phyloP scores from a whole-genome alignment of 768 basidiomycete genomes.

The Chalciporus pseudorubinellus region DNA sequence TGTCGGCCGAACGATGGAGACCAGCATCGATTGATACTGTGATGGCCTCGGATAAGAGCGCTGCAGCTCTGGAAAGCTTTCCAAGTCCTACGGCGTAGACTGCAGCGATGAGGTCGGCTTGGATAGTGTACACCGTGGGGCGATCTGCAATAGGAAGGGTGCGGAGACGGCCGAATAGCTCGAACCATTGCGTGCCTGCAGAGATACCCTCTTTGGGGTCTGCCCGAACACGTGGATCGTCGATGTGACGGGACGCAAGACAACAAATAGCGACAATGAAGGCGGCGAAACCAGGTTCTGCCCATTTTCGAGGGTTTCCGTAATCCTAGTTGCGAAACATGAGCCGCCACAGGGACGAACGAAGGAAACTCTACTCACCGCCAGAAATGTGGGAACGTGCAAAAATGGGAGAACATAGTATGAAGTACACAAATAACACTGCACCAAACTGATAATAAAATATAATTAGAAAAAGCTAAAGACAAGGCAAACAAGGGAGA shows the following conservation, averaged over 20 bases:
- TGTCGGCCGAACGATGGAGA: conserved; percentile 82
- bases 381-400: conserved; percentile 85
- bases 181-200: conserved; percentile 90
- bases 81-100: conserved; percentile 91
- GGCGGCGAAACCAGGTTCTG: conserved; percentile 90
- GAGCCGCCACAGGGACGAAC: conserved; percentile 16
- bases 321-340: conserved; percentile 61
- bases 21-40: conserved; percentile 89
- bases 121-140: conserved; percentile 89
- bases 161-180: conserved; percentile 81
- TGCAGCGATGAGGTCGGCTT: conserved; percentile 87
- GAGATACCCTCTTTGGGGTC: conserved; percentile 82
- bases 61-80: conserved; percentile 82
- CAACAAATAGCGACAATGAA: conserved; percentile 94
- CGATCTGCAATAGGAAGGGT: conserved; percentile 86
- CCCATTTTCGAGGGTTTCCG: conserved; percentile 92
- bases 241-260: conserved; percentile 87
- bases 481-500: conserved; percentile 11
- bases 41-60: conserved; percentile 81
- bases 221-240: conserved; percentile 85
- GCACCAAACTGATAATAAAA: conserved; percentile 55
- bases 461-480: conserved; percentile 13
- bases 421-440: conserved; percentile 88
- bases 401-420: conserved; percentile 91
- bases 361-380: conserved; percentile 42